Conservation (phyloP, 225 moss, liverwort and hornwort species). For the Pleurozium schreberi region DNA sequence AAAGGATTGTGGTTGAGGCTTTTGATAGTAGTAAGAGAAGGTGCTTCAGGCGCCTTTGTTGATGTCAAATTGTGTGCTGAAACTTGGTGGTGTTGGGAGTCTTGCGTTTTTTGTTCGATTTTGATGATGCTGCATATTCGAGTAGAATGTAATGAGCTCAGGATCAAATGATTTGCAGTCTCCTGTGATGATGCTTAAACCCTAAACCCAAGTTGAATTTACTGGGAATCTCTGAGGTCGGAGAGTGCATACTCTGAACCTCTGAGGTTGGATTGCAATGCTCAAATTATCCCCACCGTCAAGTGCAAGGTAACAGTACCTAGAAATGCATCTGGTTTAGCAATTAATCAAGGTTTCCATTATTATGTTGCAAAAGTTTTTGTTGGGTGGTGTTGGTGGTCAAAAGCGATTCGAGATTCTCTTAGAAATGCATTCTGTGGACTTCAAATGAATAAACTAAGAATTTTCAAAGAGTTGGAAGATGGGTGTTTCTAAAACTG, state of each 20-base stretch:
- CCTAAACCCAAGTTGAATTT: neutral
- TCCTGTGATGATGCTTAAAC: neutral
- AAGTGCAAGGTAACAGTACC: neutral
- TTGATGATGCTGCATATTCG: neutral
- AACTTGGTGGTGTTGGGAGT: neutral
- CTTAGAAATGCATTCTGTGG: neutral
- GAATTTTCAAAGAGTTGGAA: neutral
- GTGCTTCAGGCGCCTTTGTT: neutral
- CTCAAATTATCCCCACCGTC: neutral
- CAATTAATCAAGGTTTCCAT: neutral
- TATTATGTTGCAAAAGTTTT: neutral
- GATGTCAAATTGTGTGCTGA: neutral
- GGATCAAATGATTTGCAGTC: neutral
- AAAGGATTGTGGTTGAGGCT: too few relatives aligned
- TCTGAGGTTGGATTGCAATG: neutral
- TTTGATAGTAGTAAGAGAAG: too few relatives aligned
- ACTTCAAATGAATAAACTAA: neutral
- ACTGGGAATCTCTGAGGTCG: neutral
- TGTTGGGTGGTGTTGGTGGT: neutral
- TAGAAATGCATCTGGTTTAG: fast-evolving
- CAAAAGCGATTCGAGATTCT: neutral
- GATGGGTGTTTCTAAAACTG: fast-evolving
- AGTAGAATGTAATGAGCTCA: neutral
- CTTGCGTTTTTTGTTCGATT: neutral
- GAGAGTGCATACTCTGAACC: neutral